A percentile compares a stretch with the other conserved stretches of the same genome.
These are phyloP conservation scores for Schwanniomyces vanrijiae DNA, from an alignment of 805 yeast species.

Conservation along the genomic window DNA sequence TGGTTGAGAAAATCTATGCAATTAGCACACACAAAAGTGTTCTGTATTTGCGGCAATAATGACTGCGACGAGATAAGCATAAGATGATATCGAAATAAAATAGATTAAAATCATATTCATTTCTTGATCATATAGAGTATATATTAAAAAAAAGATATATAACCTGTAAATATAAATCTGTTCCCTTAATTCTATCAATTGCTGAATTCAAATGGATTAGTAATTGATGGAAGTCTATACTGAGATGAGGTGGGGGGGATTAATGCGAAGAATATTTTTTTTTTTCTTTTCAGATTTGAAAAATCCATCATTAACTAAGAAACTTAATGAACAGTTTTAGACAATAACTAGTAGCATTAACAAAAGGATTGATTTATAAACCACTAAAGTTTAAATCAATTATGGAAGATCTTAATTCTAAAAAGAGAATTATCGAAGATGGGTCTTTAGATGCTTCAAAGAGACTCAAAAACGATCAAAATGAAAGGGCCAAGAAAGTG, in stretches of 20 bases:
- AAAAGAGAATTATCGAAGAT: conserved; percentile 6
- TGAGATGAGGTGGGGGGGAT: background rate
- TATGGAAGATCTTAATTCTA: conserved; percentile 8
- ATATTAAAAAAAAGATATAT: too few relatives aligned
- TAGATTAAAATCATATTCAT: background rate
- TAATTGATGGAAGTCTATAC: too few relatives aligned
- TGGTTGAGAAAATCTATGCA: background rate
- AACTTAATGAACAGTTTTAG: conserved; percentile 5
- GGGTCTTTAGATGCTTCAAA: conserved; percentile 8
- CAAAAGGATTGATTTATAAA: conserved; percentile 7
- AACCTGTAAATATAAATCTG: too few relatives aligned
- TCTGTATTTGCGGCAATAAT: background rate
- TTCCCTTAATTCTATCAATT: too few relatives aligned
- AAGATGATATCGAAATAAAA: background rate
- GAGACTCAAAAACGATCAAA: conserved; percentile 12
- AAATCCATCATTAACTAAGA: background rate
- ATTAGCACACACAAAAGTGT: background rate
- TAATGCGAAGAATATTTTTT: conserved; percentile 2
- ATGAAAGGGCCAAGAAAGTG: conserved; percentile 33
- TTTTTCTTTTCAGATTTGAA: background rate
- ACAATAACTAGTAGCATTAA: conserved; percentile 11
- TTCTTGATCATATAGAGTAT: too few relatives aligned
- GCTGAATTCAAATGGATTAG: too few relatives aligned
- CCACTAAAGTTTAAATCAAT: conserved; percentile 4
- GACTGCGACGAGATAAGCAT: background rate